Base-by-base conservation (phyloP, 78 protist genomes). In the Polysphondylium violaceum region DNA sequence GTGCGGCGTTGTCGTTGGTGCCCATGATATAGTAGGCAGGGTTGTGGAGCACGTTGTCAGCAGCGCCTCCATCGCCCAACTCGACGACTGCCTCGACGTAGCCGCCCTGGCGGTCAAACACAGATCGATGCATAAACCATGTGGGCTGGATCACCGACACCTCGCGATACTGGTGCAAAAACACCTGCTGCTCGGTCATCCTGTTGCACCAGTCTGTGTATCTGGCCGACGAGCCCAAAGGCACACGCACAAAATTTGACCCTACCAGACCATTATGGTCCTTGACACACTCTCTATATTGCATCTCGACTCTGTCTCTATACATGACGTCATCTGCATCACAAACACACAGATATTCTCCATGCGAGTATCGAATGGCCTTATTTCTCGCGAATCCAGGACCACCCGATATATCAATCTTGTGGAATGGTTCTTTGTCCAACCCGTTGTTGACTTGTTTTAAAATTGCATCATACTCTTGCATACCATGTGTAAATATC, bases 241-340 rank as follows among this genome's bases (percentile, higher is more conserved):
- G 93, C 8, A 87, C 68, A 40, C 93, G 36, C 9, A 87, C 25
- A 43, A 73, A 87, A 31, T 87, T 71, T 9, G 93, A 71, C 36
- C 93, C 93, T 27, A 87, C 58, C 0, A 61, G 11, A 44, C 23
- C 19, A 1, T 61, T 14, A 25, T 23, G 17, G 23, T n/a, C 47
- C 23, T 74, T 33, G 9, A 60, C 33, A 29, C 76, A 64, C 33
- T 71, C 68, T 41, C 44, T 29, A 23, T 56, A 43, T 73, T 63
- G 67, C 19, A 73, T 14, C 56, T 64, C 67, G 21, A 87, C 44
- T 68, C 93, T 75, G 71, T 75, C 86, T 36, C 88, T 64, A 58
- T 40, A 76, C 93, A 87, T 87, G 11, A 87, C 51, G 33, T 87
- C 93, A 47, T 87, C 93, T 1, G 93, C 41, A 60, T 87, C 93